Evolutionary conservation across 148 eudicot species (phyloP).

Genomic region (Polygonum maritimum): DNA sequence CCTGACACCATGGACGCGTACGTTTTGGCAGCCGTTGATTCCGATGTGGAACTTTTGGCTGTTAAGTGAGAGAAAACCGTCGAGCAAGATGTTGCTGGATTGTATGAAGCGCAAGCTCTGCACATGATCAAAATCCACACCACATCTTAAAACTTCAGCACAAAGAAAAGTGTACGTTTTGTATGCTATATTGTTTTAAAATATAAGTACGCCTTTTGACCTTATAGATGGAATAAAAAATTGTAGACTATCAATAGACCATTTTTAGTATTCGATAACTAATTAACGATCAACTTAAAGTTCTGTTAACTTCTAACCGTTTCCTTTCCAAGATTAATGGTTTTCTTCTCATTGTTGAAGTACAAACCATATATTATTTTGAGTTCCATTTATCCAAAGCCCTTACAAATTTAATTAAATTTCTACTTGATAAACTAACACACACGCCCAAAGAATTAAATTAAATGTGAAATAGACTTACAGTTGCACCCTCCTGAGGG

Average conservation of each 20-base stretch:
- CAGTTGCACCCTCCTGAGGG: slow-evolving; percentile 35
- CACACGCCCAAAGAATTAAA: no score
- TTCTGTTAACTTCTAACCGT: no score
- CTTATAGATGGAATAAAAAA: neutral
- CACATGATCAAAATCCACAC: neutral
- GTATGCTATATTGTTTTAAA: neutral
- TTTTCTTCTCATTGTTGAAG: no score
- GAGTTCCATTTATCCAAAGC: no score
- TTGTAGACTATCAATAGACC: neutral
- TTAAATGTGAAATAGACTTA: slow-evolving; percentile 12
- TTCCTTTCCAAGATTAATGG: no score
- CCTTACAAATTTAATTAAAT: no score
- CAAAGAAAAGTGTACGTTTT: neutral
- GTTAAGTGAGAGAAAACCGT: slow-evolving; percentile 28
- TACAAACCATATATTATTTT: no score
- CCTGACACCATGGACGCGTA: slow-evolving; percentile 21
- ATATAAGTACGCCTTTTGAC: neutral
- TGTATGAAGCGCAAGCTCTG: slow-evolving; percentile 30
- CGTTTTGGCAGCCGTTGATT: slow-evolving; percentile 33
- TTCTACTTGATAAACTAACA: no score
- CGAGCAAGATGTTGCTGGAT: slow-evolving; percentile 31
- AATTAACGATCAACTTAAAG: no score
- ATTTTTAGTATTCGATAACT: neutral
- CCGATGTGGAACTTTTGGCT: slow-evolving; percentile 45
- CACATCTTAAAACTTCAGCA: no score